phyloP scores from a whole-genome alignment of 2,329 filamentous ascomycete species.

The Metarhizium rileyi region DNA sequence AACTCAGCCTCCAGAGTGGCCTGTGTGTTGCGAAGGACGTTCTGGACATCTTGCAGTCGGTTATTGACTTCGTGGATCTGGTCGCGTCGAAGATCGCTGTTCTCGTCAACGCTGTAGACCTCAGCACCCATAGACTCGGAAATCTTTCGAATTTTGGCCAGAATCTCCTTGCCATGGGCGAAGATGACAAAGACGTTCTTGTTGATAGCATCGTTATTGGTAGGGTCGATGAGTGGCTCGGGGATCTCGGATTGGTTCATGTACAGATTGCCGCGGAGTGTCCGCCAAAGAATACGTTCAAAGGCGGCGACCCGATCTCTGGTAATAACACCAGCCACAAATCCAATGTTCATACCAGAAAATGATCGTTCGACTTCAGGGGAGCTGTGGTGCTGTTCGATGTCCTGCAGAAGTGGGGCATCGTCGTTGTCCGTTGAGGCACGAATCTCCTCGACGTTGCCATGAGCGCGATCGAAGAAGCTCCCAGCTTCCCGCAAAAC shows the following conservation, averaged over 20 bases:
- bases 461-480: slow-evolving; percentile 94
- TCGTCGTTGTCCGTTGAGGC: slow-evolving; percentile 85
- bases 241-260: slow-evolving; percentile 99
- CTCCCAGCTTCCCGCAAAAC: slow-evolving; percentile 91
- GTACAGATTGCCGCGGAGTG: slow-evolving; percentile 92
- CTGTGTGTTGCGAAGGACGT: slow-evolving; percentile 91
- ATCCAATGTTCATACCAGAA: slow-evolving; percentile 97
- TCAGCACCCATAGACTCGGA: slow-evolving; percentile 95
- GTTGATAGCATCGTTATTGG: slow-evolving; percentile 81
- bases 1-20: slow-evolving; percentile 87
- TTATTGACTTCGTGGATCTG: slow-evolving; percentile 98
- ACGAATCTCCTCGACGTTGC: slow-evolving; percentile 92
- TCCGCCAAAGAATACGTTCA: slow-evolving; percentile 95
- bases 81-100: slow-evolving; percentile 86
- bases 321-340: slow-evolving; percentile 91
- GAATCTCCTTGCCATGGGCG: slow-evolving; percentile 94
- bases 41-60: slow-evolving; percentile 80
- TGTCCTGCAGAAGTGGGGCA: slow-evolving; percentile 83
- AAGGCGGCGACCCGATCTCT: slow-evolving; percentile 90
- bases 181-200: slow-evolving; percentile 99
- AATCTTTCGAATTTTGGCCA: slow-evolving; percentile 98
- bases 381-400: slow-evolving; percentile 68
- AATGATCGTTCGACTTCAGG: slow-evolving; percentile 75
- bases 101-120: slow-evolving; percentile 95
- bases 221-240: slow-evolving; percentile 82